phyloP scores from a whole-genome alignment of 371 early-diverging fungal species.

The Rhizopus microsporus region DNA sequence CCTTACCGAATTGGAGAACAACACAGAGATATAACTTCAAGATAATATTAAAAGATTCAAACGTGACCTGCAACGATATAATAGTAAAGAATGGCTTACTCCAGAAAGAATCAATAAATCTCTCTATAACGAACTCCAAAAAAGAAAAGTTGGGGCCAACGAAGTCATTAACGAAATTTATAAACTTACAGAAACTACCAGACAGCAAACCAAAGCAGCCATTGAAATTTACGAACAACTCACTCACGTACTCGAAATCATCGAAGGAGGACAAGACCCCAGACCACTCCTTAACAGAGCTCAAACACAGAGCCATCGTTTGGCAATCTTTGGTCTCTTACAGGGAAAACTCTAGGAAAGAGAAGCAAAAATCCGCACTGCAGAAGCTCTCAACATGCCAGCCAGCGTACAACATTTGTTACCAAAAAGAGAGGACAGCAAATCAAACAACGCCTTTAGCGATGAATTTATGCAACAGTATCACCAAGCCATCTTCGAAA shows the following conservation, averaged over 20 bases:
- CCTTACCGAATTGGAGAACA: too few relatives aligned
- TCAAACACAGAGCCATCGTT: background rate
- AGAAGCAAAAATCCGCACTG: background rate
- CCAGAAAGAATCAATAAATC: constrained; percentile 11
- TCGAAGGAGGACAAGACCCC: background rate
- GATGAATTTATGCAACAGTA: background rate
- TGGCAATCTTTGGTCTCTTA: constrained; percentile 6
- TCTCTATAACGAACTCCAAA: background rate
- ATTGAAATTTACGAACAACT: constrained; percentile 14
- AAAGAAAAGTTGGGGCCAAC: background rate
- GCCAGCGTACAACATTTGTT: constrained; percentile 4
- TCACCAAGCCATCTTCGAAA: constrained; percentile 10
- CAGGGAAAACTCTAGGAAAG: constrained; percentile 5
- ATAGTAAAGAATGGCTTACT: constrained; percentile 1
- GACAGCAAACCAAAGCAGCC: constrained; percentile 5
- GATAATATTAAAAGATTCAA: too few relatives aligned
- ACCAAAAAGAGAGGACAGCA: constrained; percentile 1
- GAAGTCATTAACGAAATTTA: background rate
- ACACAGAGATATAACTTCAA: too few relatives aligned
- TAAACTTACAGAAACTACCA: constrained; percentile 5
- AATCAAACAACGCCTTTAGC: constrained; percentile 1
- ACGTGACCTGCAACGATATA: too few relatives aligned
- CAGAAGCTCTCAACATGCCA: constrained; percentile 13
- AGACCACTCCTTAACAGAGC: background rate
- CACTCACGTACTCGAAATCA: background rate